Evolutionary conservation across 805 yeast genomes (phyloP), one percentile per base, ranked within the genome.

Genomic region (Kuraishia ogatae): DNA sequence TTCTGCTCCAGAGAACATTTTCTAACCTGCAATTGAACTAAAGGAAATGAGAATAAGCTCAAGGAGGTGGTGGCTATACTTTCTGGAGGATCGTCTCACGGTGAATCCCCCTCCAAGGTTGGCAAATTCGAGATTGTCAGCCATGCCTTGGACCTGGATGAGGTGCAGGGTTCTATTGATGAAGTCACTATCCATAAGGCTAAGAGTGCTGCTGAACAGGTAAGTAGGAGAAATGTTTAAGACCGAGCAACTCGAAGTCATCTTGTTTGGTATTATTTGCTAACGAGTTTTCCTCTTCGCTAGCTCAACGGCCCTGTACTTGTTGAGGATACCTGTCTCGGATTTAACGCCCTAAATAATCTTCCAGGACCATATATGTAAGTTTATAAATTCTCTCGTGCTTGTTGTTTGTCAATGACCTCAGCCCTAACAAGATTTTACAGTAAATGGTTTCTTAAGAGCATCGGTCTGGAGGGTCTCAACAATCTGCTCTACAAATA

Each of bases 261-360:
- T 26, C n/a, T n/a, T n/a, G n/a, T 28, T 28, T 28, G 7, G 11
- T 28, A 7, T 28, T 20, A 2, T 35, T 17, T 47, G n/a, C 53
- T 53, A 48, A 48, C 53, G 6, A n/a, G n/a, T n/a, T n/a, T 8
- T 47, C 47, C 13, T 15, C 21, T 51, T 7, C 43, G 8, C 7
- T 52, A 67, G 69, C 70, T 81, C 2, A 66, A 75, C 2, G 94
- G 96, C 0, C 93, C 98, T 0, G 97, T 90, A 0, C 76, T 94
- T 56, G 97, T 92, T 2, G 99, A 94, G 66, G 99, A 94, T 64
- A 94, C 99, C 0, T 92, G 96, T 53, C 78, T 94, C 47, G 89
- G 87, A 2, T 94, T 87, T 69, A 79, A 79, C 52, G 97, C 96
- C 1, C 77, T 86, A 65, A 84, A 87, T 53, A 76, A 78, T 58